A percentile compares a stretch with the other conserved stretches of the same genome.
Conservation (phyloP, 495 filamentous ascomycete genomes). For the Trichoderma virens region DNA sequence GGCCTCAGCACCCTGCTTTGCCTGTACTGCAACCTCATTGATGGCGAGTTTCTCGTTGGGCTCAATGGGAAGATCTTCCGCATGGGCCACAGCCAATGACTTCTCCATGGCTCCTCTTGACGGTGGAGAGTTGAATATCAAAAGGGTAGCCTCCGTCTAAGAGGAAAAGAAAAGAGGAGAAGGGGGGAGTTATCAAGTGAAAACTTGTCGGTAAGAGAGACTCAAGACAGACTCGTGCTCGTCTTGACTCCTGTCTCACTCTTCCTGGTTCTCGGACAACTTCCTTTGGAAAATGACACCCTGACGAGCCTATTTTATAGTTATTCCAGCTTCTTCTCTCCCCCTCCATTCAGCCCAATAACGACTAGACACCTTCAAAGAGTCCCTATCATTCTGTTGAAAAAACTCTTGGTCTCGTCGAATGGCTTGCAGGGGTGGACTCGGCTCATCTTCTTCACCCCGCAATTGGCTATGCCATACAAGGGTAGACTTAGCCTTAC, state of each 20-base stretch:
- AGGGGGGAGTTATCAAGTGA: background rate
- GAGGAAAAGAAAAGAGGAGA: background rate
- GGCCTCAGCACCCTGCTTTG: constrained; percentile 30
- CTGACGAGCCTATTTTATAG: background rate
- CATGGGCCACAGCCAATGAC: background rate
- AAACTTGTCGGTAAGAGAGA: background rate
- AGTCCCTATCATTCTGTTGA: background rate
- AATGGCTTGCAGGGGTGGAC: background rate
- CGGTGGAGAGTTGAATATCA: background rate
- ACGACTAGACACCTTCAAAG: background rate
- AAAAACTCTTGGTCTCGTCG: background rate
- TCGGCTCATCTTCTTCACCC: background rate
- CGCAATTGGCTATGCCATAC: constrained; percentile 3
- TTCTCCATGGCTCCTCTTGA: background rate
- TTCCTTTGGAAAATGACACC: background rate
- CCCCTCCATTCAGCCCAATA: background rate
- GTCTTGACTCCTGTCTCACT: background rate
- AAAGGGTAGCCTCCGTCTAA: background rate
- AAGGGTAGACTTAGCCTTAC: background rate
- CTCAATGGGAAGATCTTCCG: constrained; percentile 2
- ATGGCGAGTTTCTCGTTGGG: background rate
- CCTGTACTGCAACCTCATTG: constrained; percentile 11
- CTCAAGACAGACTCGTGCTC: background rate
- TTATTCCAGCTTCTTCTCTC: background rate
- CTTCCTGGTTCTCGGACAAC: background rate